phyloP scores from a whole-genome alignment of 2,329 filamentous ascomycete species.

The Chaetothyriales sp. region DNA sequence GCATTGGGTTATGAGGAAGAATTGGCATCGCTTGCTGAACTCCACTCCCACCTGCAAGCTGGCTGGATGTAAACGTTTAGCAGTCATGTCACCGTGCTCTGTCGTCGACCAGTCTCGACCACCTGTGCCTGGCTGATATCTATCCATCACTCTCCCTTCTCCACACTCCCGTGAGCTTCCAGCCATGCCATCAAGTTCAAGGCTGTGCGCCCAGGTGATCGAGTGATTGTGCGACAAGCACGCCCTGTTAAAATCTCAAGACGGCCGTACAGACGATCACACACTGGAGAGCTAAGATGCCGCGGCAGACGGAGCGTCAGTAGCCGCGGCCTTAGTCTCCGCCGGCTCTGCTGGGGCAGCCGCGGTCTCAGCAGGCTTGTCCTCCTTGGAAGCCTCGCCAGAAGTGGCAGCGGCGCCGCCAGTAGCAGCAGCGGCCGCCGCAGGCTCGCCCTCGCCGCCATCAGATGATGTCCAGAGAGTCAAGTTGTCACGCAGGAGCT shows the following conservation, averaged over 20 bases:
- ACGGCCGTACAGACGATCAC: background rate
- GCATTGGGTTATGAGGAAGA: background rate
- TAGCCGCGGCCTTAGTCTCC: conserved; percentile 12
- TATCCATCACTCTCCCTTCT: background rate
- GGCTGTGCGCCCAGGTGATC: background rate
- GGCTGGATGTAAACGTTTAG: background rate
- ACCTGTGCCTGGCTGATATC: background rate
- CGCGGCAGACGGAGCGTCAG: conserved; percentile 16
- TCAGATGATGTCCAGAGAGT: conserved; percentile 97
- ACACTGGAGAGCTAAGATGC: background rate
- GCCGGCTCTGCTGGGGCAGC: conserved; percentile 27
- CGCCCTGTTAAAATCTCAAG: background rate
- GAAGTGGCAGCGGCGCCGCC: conserved; percentile 17
- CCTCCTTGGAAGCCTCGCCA: conserved; percentile 47
- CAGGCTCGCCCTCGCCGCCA: conserved; percentile 57
- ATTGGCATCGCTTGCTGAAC: conserved; percentile 1
- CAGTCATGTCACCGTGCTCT: background rate
- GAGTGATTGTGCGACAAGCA: background rate
- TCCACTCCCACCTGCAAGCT: background rate
- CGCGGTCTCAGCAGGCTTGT: conserved; percentile 37
- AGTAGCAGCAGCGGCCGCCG: conserved; percentile 24
- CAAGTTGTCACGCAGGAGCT: conserved; percentile 93
- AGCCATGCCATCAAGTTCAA: background rate
- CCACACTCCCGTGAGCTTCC: background rate
- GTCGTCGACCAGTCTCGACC: background rate